Evolutionary conservation across 805 yeast genomes (phyloP), one percentile per base, ranked within the genome.

Genomic region (Cyberlindnera mycetangii): DNA sequence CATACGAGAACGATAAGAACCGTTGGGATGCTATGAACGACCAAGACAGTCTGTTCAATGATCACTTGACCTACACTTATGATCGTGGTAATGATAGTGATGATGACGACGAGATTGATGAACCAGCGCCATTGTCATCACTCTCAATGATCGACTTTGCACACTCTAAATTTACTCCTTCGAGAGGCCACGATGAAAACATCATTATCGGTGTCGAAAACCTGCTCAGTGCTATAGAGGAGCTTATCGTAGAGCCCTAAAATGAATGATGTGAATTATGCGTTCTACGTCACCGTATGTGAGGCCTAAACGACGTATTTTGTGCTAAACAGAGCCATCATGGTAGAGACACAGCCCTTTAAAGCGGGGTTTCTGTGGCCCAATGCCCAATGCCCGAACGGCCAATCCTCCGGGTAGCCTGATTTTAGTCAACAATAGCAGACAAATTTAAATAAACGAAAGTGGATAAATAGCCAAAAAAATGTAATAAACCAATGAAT

Each of bases 61-160:
- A 62, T n/a, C 67, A 61, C 9, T 58, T 62, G 15, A 56, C 60
- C 3, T 65, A 63, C 12, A 58, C 59, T 5, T 65, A 60, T 8
- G 65, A 57, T 1, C 67, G 58, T 8, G 65, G 55, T n/a, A 62
- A 53, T 6, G 69, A 63, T 5, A 59, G 55, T 15, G 68, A 61
- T 16, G 60, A 59, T 2, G 58, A 54, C 3, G 62, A 55, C 2
- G 61, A 32, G 1, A 4, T 34, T 5, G 27, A 34, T 14, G 33
- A 52, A 36, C 16, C 24, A n/a, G 44, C 62, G 1, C 69, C 74
- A 0, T 60, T 87, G 39, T 83, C 90, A 48, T 66, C 77, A 6
- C 66, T 89, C 41, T 74, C 79, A 31, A 56, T 90, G 39, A 89
- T 93, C 7, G 99, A 93, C 64, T 89, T 93, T 69, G 97, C 97